A percentile compares a stretch with the other conserved stretches of the same genome.
phyloP scores from a whole-genome alignment of 176 grass and related monocot species.

The Saccharum spontaneum region DNA sequence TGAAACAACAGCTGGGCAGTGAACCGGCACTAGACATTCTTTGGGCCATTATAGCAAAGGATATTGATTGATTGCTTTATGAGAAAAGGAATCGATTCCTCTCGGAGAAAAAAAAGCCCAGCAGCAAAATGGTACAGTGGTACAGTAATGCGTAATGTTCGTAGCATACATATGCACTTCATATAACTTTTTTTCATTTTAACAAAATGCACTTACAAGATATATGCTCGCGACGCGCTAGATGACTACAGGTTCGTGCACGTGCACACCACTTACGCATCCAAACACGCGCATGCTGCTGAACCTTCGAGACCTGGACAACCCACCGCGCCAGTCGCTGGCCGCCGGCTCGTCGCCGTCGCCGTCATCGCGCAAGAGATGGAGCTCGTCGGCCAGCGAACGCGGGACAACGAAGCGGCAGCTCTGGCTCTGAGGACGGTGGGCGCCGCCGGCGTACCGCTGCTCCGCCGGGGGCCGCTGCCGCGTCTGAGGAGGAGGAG shows the following conservation, averaged over 20 bases:
- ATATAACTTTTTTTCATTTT: background rate
- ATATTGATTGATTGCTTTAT: no score
- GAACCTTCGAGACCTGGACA: slow-evolving; percentile 33
- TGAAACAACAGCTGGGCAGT: no score
- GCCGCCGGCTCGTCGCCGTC: background rate
- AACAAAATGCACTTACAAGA: background rate
- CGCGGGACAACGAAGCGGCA: slow-evolving; percentile 33
- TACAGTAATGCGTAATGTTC: background rate
- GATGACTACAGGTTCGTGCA: background rate
- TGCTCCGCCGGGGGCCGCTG: background rate
- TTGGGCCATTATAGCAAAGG: no score
- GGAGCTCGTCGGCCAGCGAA: slow-evolving; percentile 26
- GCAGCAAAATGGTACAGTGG: background rate
- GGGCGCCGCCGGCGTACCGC: background rate
- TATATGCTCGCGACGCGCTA: background rate
- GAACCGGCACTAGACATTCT: no score
- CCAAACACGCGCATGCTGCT: slow-evolving; percentile 23
- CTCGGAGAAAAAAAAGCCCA: no score
- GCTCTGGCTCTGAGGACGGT: slow-evolving; percentile 24
- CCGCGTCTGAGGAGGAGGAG: background rate
- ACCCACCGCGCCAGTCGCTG: background rate
- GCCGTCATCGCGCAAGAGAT: background rate
- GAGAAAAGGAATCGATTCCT: no score
- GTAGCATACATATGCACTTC: background rate
- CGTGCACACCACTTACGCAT: background rate